These are phyloP conservation scores for Sugiyamaella lignohabitans DNA, from an alignment of 805 yeast genomes.

Conservation along the genomic window DNA sequence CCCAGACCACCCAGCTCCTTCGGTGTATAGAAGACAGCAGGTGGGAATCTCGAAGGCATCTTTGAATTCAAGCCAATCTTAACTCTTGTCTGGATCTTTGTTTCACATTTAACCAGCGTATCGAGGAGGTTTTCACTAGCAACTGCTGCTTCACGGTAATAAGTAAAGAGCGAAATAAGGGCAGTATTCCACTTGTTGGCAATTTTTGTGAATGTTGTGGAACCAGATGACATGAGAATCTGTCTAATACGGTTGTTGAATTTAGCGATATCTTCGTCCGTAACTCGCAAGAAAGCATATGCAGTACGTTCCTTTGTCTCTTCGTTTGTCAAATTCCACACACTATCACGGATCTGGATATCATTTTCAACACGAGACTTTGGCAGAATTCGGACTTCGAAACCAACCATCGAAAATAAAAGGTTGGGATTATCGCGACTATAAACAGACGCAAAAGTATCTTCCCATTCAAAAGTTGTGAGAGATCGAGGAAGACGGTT, in stretches of 20 bases:
- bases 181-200: conserved; percentile 97
- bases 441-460: conserved; percentile 78
- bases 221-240: conserved; percentile 90
- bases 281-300: conserved; percentile 76
- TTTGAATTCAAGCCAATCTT: conserved; percentile 93
- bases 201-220: conserved; percentile 88
- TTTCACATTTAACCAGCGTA: conserved; percentile 81
- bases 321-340: conserved; percentile 79
- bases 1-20: conserved; percentile 97
- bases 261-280: conserved; percentile 68
- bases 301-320: conserved; percentile 80
- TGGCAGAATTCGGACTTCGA: conserved; percentile 86
- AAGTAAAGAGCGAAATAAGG: conserved; percentile 74
- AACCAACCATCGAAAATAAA: conserved; percentile 87
- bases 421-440: conserved; percentile 86
- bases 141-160: conserved; percentile 88
- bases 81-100: conserved; percentile 87
- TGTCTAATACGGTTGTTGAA: conserved; percentile 84
- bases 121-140: conserved; percentile 75
- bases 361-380: conserved; percentile 48
- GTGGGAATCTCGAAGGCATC: conserved; percentile 98
- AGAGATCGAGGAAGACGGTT: conserved; percentile 73
- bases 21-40: conserved; percentile 97
- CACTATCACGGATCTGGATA: conserved; percentile 65
- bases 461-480: conserved; percentile 70